A percentile compares a stretch with the other conserved stretches of the same genome.
These are phyloP conservation scores for Trebouxia sp. DNA, from an alignment of 139 green algal species.

Conservation along the genomic window DNA sequence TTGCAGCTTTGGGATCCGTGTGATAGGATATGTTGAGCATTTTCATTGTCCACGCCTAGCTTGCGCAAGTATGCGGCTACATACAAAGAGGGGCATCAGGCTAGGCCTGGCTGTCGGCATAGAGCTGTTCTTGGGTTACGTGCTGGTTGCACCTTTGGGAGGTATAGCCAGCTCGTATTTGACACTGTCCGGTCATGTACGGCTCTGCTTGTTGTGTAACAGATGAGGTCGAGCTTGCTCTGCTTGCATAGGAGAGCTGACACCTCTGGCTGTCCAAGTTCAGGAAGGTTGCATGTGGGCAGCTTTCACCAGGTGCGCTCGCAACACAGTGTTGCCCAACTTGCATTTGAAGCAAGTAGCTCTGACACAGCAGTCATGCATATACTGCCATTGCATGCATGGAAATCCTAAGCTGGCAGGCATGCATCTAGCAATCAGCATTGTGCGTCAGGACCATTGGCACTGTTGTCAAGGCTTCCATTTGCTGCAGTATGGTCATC, in stretches of 20 bases:
- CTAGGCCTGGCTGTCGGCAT: slow-evolving; percentile 27
- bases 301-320: slow-evolving; percentile 22
- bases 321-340: too few species aligned
- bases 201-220: background rate
- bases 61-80: background rate
- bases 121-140: slow-evolving; percentile 5
- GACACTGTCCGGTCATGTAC: background rate
- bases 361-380: too few species aligned
- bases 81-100: slow-evolving; percentile 22
- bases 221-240: background rate
- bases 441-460: too few species aligned
- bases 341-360: background rate
- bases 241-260: background rate
- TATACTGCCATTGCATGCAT: too few species aligned
- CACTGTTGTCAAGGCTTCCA: background rate
- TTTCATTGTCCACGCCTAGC: background rate
- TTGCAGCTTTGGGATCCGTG: too few species aligned
- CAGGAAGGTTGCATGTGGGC: slow-evolving; percentile 27
- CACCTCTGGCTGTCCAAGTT: background rate
- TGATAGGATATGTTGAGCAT: too few species aligned
- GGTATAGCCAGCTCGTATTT: background rate
- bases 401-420: too few species aligned
- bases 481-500: slow-evolving; percentile 31
- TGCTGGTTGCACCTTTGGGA: background rate
- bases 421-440: too few species aligned